Evolutionary conservation across 202 grass and related monocot species (phyloP).

Genomic region (Panicum hallii): DNA sequence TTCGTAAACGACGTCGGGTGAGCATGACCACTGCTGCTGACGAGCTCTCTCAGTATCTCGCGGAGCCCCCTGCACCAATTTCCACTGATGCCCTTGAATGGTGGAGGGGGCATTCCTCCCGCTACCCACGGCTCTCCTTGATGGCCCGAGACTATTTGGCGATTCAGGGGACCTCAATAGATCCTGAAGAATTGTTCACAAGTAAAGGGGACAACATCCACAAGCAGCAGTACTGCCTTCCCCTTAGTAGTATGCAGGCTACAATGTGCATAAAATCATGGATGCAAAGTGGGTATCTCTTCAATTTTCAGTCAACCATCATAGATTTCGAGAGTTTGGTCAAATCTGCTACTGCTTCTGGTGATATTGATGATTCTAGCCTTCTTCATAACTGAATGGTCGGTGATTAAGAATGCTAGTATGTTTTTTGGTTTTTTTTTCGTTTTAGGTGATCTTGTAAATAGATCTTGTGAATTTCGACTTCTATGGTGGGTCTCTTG

Average conservation of each 20-base stretch:
- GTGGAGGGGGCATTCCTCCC: constrained; percentile 85
- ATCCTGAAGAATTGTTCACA: constrained; percentile 88
- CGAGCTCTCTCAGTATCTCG: constrained; percentile 84
- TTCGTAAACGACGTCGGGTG: constrained; percentile 72
- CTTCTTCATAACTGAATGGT: constrained; percentile 38
- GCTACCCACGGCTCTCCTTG: constrained; percentile 79
- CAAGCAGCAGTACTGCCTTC: constrained; percentile 81
- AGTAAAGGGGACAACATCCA: constrained; percentile 71
- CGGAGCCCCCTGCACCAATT: constrained; percentile 74
- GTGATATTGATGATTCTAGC: constrained; percentile 34
- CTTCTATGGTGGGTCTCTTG: constrained; percentile 13
- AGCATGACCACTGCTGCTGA: constrained; percentile 70
- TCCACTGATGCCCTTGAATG: constrained; percentile 81
- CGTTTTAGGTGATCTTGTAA: constrained; percentile 48
- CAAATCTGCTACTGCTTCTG: constrained; percentile 49
- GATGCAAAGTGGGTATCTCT: constrained; percentile 82
- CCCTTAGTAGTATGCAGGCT: constrained; percentile 64
- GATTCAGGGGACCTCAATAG: constrained; percentile 80
- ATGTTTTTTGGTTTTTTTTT: constrained; percentile 24
- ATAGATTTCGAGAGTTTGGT: constrained; percentile 78
- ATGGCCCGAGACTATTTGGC: constrained; percentile 97
- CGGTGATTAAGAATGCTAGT: constrained; percentile 26
- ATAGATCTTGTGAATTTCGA: constrained; percentile 20
- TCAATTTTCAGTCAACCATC: constrained; percentile 69
- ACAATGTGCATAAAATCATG: constrained; percentile 78